Evolutionary conservation across 179 eudicot species (phyloP), one percentile per base, ranked within the genome.

Genomic region (Actinidia arguta): DNA sequence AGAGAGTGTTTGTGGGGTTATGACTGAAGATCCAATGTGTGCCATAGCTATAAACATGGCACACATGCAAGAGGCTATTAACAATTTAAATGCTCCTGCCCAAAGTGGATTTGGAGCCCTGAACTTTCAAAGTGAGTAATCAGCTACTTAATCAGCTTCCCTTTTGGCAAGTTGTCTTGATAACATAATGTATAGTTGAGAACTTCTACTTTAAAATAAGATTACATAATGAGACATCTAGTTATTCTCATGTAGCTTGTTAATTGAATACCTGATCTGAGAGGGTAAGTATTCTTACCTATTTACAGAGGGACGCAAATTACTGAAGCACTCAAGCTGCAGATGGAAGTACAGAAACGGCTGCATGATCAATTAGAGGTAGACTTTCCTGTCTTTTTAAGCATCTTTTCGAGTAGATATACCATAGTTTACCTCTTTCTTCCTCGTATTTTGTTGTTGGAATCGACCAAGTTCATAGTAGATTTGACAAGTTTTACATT

Each of bases 271-370:
- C 59, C 74, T 83, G 48, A 55, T 79, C 48, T 44, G 54, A 78
- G 48, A 27, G 42, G 25, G 39, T 64, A 78, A 62, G 44, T 42
- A 39, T 62, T 56, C 75, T 86, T 59, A 10, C 74, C 73, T 84
- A 24, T 73, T 75, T 80, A 59, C 76, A 89, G 91, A 44, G 92
- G 92, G 79, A 83, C 86, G 88, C 89, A 90, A 83, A 89, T 91
- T 22, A 89, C 84, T 73, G 91, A 87, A 85, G 92, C 93, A 56
- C 88, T 91, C 50, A 91, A 89, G 83, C 88, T 91, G 88, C 93
- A 91, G 81, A 91, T 91, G 93, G 93, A 91, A 85, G 93, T 91
- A 56, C 93, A 91, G 76, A 91, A 91, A 88, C 84, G 93, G 36
- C 86, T 91, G 54, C 93, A 89, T 78, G 93, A 91, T 71, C 93